A percentile compares a stretch with the other conserved stretches of the same genome.
Evolutionary conservation across 495 filamentous ascomycete genomes (phyloP).

Genomic region (Talaromyces nanjingensis): DNA sequence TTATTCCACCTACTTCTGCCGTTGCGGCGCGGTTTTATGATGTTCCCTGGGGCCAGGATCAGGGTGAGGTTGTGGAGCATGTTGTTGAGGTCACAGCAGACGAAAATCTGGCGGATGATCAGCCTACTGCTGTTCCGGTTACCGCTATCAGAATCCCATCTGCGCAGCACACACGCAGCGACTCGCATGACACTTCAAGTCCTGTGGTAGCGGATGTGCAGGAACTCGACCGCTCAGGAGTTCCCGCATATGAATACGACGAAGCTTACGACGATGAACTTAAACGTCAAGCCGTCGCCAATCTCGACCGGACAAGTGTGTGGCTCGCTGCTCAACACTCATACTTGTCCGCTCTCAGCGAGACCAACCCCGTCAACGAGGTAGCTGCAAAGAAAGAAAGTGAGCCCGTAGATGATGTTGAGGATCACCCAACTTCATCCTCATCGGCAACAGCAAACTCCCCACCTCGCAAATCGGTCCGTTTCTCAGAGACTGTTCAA

Average conservation of each 20-base stretch:
- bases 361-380: constrained; percentile 52
- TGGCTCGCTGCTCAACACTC: constrained; percentile 77
- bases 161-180: constrained; percentile 21
- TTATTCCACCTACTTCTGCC: constrained; percentile 63
- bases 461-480: constrained; percentile 65
- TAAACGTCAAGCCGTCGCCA: constrained; percentile 50
- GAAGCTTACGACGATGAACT: constrained; percentile 62
- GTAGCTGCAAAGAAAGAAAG: constrained; percentile 12
- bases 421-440: constrained; percentile 19
- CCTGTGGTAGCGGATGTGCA: constrained; percentile 25
- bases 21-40: constrained; percentile 82
- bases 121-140: constrained; percentile 37
- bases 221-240: constrained; percentile 25
- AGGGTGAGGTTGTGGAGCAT: constrained; percentile 55
- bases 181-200: constrained; percentile 16
- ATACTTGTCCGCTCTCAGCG: constrained; percentile 65
- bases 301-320: constrained; percentile 69
- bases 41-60: constrained; percentile 56
- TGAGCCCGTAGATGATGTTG: constrained; percentile 11
- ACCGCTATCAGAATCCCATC: constrained; percentile 42
- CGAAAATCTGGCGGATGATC: constrained; percentile 30
- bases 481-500: constrained; percentile 56
- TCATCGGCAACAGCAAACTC: constrained; percentile 21
- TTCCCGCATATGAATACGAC: constrained; percentile 51
- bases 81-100: constrained; percentile 54